Evolutionary conservation across 176 grass and related monocot genomes (phyloP).

Genomic region (Raddia guianensis): DNA sequence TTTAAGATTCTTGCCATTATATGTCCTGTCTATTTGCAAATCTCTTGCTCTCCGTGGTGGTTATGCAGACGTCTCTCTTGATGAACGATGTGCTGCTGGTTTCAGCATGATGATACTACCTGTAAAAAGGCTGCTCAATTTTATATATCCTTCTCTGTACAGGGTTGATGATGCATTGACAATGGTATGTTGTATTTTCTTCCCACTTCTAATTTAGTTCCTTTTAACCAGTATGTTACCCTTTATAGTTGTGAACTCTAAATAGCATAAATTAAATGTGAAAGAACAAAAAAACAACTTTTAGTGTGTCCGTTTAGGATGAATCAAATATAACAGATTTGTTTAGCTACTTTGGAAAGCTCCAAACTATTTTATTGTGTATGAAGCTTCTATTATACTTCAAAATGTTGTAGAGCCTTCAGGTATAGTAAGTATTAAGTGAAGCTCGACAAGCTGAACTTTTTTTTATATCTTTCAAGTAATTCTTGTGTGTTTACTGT

Average conservation of each 20-base stretch:
- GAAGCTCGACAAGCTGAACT: neutral
- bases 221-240: neutral
- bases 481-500: neutral
- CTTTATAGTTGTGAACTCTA: constrained; percentile 16
- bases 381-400: constrained; percentile 1
- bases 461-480: constrained; percentile 1
- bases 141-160: constrained; percentile 88
- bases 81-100: constrained; percentile 90
- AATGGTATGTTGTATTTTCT: constrained; percentile 61
- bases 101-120: constrained; percentile 92
- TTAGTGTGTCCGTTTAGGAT: constrained; percentile 2
- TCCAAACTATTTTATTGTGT: constrained; percentile 14
- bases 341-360: constrained; percentile 2
- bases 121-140: constrained; percentile 60
- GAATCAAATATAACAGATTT: constrained; percentile 1
- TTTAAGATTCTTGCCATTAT: constrained; percentile 81
- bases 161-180: constrained; percentile 73
- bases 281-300: constrained; percentile 17
- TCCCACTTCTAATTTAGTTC: neutral
- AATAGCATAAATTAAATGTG: constrained; percentile 1
- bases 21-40: constrained; percentile 71
- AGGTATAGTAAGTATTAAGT: constrained; percentile 6
- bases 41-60: constrained; percentile 87
- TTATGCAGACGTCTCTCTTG: constrained; percentile 83
- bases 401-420: neutral